These are phyloP conservation scores for Trichosanthes cucumerina DNA, from an alignment of 306 rosid species.

Conservation along the genomic window DNA sequence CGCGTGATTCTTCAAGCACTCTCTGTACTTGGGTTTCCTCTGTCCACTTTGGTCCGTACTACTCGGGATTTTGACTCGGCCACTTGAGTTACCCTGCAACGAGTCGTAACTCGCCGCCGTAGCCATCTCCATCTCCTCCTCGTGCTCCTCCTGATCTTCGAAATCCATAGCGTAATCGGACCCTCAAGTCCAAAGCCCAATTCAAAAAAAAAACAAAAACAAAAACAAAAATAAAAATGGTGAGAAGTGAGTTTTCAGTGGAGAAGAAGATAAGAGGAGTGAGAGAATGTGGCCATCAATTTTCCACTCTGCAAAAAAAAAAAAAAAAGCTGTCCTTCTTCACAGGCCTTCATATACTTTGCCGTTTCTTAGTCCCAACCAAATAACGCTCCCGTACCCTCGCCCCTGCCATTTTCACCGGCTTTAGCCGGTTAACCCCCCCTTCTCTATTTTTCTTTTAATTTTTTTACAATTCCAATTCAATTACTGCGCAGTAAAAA, in stretches of 20 bases:
- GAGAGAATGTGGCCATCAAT: conserved; percentile 23
- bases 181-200: background rate
- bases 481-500: conserved; percentile 15
- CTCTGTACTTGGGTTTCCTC: conserved; percentile 53
- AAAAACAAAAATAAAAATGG: no score
- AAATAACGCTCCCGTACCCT: background rate
- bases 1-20: conserved; percentile 89
- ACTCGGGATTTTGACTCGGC: conserved; percentile 25
- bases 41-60: conserved; percentile 10
- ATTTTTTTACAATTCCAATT: background rate
- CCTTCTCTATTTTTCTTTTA: background rate
- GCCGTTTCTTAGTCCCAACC: conserved; percentile 24
- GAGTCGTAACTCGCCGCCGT: conserved; percentile 46
- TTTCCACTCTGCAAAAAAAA: conserved; percentile 21
- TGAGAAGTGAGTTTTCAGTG: background rate
- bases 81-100: conserved; percentile 20
- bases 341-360: conserved; percentile 38
- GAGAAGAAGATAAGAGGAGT: conserved; percentile 11
- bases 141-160: conserved; percentile 73
- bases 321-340: conserved; percentile 13
- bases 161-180: conserved; percentile 42
- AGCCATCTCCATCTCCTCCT: conserved; percentile 59
- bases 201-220: background rate
- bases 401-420: conserved; percentile 26
- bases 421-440: conserved; percentile 38